Percentiles rank a stretch among this genome's conserved stretches.
phyloP scores from a whole-genome alignment of 208 protist genomes.

The Strigomonas galati region DNA sequence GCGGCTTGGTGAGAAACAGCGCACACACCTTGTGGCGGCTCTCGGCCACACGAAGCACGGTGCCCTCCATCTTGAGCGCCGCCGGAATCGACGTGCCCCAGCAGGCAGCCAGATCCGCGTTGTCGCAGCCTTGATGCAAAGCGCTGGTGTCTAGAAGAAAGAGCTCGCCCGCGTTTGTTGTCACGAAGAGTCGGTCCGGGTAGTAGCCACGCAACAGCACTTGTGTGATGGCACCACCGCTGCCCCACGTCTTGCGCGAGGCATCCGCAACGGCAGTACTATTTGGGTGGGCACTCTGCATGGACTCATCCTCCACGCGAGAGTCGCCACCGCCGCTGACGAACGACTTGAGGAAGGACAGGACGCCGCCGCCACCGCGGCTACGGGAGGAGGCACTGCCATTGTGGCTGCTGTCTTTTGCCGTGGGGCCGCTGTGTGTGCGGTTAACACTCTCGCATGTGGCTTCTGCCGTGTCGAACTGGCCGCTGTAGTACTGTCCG shows the following conservation, averaged over 20 bases:
- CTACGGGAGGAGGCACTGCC: conserved; percentile 2
- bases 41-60: conserved; percentile 47
- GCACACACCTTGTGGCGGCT: conserved; percentile 40
- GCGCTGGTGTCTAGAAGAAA: conserved; percentile 47
- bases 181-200: conserved; percentile 41
- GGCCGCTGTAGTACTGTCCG: conserved; percentile 48
- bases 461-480: conserved; percentile 29
- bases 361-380: conserved; percentile 2
- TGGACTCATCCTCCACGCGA: conserved; percentile 4
- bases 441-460: background rate
- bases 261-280: background rate
- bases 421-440: conserved; percentile 3
- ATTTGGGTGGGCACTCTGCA: background rate
- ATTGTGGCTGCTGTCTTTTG: too few relatives aligned
- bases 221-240: conserved; percentile 33
- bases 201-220: conserved; percentile 41
- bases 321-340: conserved; percentile 2
- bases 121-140: background rate
- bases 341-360: conserved; percentile 15
- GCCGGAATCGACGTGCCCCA: conserved; percentile 63
- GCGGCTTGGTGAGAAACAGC: conserved; percentile 38
- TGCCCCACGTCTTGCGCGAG: too few relatives aligned
- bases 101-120: conserved; percentile 16
- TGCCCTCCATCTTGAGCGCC: conserved; percentile 31
- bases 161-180: conserved; percentile 48